Evolutionary conservation across 805 yeast genomes (phyloP).

Genomic region (Starmerella lactis-condensi): DNA sequence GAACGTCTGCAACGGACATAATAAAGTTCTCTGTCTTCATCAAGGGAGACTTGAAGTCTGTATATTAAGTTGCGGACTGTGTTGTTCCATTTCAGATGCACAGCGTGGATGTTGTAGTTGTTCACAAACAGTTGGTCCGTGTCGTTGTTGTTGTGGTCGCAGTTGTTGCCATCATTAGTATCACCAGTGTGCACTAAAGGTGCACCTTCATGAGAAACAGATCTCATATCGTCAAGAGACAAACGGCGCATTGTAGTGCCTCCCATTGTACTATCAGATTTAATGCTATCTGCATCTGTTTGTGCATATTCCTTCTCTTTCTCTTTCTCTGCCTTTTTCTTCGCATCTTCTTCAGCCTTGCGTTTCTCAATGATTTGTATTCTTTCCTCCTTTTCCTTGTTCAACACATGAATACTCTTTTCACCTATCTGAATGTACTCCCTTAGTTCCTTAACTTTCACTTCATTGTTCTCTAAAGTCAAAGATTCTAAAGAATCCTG

Average conservation of each 20-base stretch:
- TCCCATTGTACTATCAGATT: no score
- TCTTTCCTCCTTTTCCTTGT: constrained; percentile 5
- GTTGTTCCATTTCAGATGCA: constrained; percentile 67
- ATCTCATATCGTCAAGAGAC: no score
- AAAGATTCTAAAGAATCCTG: constrained; percentile 22
- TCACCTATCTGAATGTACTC: constrained; percentile 6
- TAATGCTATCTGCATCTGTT: no score
- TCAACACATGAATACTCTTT: constrained; percentile 1
- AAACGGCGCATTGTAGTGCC: no score
- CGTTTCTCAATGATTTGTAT: constrained; percentile 4
- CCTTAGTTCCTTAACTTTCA: constrained; percentile 3
- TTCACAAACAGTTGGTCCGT: constrained; percentile 37
- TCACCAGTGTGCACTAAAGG: no score
- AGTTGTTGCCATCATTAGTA: no score
- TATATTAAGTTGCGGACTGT: constrained; percentile 42
- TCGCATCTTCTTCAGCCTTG: background rate
- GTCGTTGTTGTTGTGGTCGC: no score
- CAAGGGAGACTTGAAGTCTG: constrained; percentile 37
- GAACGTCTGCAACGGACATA: constrained; percentile 33
- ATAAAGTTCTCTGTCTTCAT: constrained; percentile 28
- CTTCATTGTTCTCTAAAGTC: constrained; percentile 1
- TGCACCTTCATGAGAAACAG: no score
- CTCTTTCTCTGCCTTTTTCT: no score
- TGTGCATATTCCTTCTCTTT: no score
- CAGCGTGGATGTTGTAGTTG: constrained; percentile 51